Base-by-base conservation (phyloP, 805 yeast genomes). In the Wickerhamiella cacticola region DNA sequence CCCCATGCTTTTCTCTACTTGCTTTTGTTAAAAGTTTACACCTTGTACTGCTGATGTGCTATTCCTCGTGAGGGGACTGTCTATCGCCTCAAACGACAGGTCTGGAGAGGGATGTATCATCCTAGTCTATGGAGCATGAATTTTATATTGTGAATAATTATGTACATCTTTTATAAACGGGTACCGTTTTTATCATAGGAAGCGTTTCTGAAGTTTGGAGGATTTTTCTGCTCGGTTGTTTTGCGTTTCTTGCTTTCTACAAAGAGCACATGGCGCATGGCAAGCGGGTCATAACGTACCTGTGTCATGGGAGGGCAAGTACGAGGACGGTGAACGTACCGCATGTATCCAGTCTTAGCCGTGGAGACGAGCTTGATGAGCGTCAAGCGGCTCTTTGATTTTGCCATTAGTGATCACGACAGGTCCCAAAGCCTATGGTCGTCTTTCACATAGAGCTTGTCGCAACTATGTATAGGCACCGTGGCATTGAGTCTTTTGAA, bases 231-330 rank as follows among this genome's bases (percentile, higher is more conserved):
- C 33, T 67, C 63, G 23, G 80, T 75, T n/a, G n/a, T n/a, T 64
- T 82, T 86, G 65, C 98, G 78, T 72, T 85, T 86, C 64, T 83
- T 84, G 47, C 82, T 76, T 63, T 89, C 98, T 25, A 79, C 78
- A 69, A 92, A 89, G 52, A 89, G 70, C 46, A 92, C 95, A 68
- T 87, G 96, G 64, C 95, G 79, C 65, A 82, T 79, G 9, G 85
- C 74, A 1, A 79, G 59, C 2, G 95, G 95, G 61, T 86, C 96
- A 60, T 86, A 86, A 57, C 92, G 75, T 26, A 88, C 80, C 60
- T 86, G 92, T 42, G 77, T 78, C 53, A 89, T 79, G 49, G 76
- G 70, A 43, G 84, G 83, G 2, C 94, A 78, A 47, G 83, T 78
- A 69, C 96, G 80, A 44, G 87, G 92, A 41, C 88, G 76, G 45